A percentile compares a stretch with the other conserved stretches of the same genome.
phyloP scores from a whole-genome alignment of 257 asterid species.

The Echium plantagineum region DNA sequence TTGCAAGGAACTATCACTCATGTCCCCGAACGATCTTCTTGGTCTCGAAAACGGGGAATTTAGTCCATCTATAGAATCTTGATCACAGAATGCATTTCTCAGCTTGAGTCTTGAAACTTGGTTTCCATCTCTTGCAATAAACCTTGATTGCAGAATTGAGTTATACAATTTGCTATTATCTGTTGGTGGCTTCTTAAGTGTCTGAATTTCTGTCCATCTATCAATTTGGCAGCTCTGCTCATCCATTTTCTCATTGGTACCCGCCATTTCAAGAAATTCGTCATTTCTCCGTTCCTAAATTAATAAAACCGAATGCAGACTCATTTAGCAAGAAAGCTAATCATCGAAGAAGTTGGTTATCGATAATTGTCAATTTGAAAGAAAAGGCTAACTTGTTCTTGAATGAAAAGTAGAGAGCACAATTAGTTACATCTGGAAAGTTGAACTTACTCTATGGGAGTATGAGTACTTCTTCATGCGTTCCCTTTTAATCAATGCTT shows the following conservation, averaged over 20 bases:
- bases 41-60: constrained; percentile 47
- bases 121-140: constrained; percentile 21
- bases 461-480: constrained; percentile 66
- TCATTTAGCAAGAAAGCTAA: too few species aligned
- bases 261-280: constrained; percentile 30
- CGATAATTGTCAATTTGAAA: not conserved
- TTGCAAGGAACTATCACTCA: constrained; percentile 41
- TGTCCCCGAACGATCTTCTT: constrained; percentile 53
- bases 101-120: constrained; percentile 27
- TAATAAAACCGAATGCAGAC: not conserved
- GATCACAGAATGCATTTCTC: constrained; percentile 20
- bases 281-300: constrained; percentile 57
- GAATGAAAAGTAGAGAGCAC: not conserved
- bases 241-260: constrained; percentile 28
- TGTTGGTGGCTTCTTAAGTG: constrained; percentile 18
- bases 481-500: constrained; percentile 54
- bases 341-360: too few species aligned
- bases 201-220: constrained; percentile 23
- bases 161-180: constrained; percentile 17
- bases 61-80: constrained; percentile 29
- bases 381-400: not conserved
- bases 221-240: constrained; percentile 29
- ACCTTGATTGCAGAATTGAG: constrained; percentile 19
- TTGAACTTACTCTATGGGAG: constrained; percentile 52
- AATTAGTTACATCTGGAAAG: constrained; percentile 1